A percentile compares a stretch with the other conserved stretches of the same genome.
Evolutionary conservation across 1,284 basidiomycete genomes (phyloP).

Genomic region (Mycena sp.): DNA sequence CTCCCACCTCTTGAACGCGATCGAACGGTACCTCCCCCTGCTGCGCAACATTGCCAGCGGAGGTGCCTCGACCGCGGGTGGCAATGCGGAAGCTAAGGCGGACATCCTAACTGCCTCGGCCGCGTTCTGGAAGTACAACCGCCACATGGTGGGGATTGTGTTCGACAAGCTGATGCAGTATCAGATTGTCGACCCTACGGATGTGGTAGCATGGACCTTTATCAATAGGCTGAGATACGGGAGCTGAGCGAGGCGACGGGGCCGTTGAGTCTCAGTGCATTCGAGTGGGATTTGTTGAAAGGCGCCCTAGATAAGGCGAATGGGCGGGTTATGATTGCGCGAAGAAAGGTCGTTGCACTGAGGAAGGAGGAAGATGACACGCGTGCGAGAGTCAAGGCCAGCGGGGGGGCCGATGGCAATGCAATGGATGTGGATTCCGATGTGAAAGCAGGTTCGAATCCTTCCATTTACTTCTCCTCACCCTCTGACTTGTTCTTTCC

Average conservation of each 20-base stretch:
- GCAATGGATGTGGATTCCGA: slow-evolving; percentile 81
- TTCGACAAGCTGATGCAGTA: slow-evolving; percentile 99
- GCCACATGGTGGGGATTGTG: slow-evolving; percentile 90
- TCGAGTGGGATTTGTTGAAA: slow-evolving; percentile 86
- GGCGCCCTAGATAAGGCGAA: slow-evolving; percentile 89
- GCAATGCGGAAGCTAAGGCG: slow-evolving; percentile 65
- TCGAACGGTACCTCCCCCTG: slow-evolving; percentile 94
- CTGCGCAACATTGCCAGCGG: slow-evolving; percentile 77
- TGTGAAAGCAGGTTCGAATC: slow-evolving; percentile 56
- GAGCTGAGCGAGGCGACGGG: slow-evolving; percentile 38
- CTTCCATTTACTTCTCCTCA: not conserved
- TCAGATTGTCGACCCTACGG: slow-evolving; percentile 94
- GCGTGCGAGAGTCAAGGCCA: slow-evolving; percentile 76
- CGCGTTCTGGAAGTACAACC: slow-evolving; percentile 83
- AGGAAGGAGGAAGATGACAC: slow-evolving; percentile 90
- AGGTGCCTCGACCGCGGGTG: slow-evolving; percentile 48
- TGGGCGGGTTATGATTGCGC: slow-evolving; percentile 82
- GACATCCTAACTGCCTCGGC: slow-evolving; percentile 79
- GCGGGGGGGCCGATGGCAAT: slow-evolving; percentile 48
- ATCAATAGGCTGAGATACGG: slow-evolving; percentile 49
- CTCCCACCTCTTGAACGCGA: slow-evolving; percentile 97
- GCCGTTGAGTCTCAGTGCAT: slow-evolving; percentile 60
- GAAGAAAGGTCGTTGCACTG: slow-evolving; percentile 74
- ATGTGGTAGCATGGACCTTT: slow-evolving; percentile 92
- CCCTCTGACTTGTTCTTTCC: not conserved